A percentile compares a stretch with the other conserved stretches of the same genome.
These are phyloP conservation scores for Populus hybrid DNA, from an alignment of 441 rosid species.

Conservation along the genomic window DNA sequence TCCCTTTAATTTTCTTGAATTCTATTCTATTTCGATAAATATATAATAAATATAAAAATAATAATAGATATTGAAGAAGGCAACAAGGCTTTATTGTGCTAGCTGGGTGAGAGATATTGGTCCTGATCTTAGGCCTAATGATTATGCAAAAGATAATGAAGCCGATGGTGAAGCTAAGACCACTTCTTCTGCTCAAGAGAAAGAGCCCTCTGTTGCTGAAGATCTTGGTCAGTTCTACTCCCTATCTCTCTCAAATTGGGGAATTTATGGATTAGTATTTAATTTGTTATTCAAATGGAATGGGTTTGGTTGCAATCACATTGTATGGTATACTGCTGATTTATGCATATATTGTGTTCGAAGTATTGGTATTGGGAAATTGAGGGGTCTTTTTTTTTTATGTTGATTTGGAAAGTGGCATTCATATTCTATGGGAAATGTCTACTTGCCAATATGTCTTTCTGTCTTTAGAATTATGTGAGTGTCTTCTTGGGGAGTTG, in stretches of 20 bases:
- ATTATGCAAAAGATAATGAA: conserved; percentile 53
- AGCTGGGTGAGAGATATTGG: conserved; percentile 94
- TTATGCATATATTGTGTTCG: background rate
- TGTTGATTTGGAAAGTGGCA: background rate
- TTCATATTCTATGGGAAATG: background rate
- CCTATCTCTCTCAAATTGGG: background rate
- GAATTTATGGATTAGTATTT: background rate
- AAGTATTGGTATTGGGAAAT: background rate
- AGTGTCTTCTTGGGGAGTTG: background rate
- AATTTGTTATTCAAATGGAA: background rate
- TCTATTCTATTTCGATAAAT: background rate
- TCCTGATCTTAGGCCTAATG: conserved; percentile 84
- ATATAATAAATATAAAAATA: background rate
- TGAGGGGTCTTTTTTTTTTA: too few species aligned
- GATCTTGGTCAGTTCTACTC: conserved; percentile 61
- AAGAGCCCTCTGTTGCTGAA: conserved; percentile 72
- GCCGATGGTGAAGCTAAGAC: conserved; percentile 13
- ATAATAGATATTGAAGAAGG: conserved; percentile 72
- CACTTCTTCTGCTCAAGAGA: conserved; percentile 29
- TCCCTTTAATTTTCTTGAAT: too few species aligned
- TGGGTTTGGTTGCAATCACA: background rate
- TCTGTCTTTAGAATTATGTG: background rate
- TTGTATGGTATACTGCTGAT: background rate
- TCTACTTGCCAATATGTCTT: background rate
- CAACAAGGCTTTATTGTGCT: conserved; percentile 78